Conservation (phyloP, 805 yeast genomes). For the Cyberlindnera subsufficiens region DNA sequence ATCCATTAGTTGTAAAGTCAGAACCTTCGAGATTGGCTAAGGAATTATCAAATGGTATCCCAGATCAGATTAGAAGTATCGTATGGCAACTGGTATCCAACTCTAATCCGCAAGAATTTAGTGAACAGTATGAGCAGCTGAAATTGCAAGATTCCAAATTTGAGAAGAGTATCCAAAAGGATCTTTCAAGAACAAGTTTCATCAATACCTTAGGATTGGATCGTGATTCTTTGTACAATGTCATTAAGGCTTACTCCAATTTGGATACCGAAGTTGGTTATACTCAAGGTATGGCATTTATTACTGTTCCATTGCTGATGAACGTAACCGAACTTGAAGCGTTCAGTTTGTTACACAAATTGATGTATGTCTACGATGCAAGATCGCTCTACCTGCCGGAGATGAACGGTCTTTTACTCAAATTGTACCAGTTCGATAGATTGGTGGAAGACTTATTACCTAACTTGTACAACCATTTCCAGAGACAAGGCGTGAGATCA, state of each 20-base stretch:
- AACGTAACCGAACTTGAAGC: conserved; percentile 82
- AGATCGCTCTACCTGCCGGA: conserved; percentile 76
- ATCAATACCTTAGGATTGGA: conserved; percentile 48
- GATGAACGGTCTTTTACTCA: conserved; percentile 88
- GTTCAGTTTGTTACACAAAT: conserved; percentile 69
- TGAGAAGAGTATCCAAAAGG: conserved; percentile 75
- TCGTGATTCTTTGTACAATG: conserved; percentile 62
- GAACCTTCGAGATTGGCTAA: conserved; percentile 54
- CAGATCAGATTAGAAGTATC: conserved; percentile 78
- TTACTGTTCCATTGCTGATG: conserved; percentile 77
- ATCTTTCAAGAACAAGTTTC: conserved; percentile 80
- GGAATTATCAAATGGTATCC: conserved; percentile 73
- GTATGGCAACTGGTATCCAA: conserved; percentile 88
- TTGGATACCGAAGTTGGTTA: conserved; percentile 93
- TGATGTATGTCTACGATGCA: conserved; percentile 83
- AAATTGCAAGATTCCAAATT: conserved; percentile 55
- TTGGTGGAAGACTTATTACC: conserved; percentile 76
- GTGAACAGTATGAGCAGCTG: conserved; percentile 27
- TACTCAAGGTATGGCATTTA: conserved; percentile 97
- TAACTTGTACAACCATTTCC: conserved; percentile 63
- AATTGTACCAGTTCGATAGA: conserved; percentile 86
- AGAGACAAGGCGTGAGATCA: conserved; percentile 81
- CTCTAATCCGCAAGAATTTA: conserved; percentile 52
- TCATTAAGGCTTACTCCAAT: conserved; percentile 78
- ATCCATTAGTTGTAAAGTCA: conserved; percentile 56